Evolutionary conservation across 192 early-diverging fungal genomes (phyloP).

Genomic region (Geranomyces variabilis): DNA sequence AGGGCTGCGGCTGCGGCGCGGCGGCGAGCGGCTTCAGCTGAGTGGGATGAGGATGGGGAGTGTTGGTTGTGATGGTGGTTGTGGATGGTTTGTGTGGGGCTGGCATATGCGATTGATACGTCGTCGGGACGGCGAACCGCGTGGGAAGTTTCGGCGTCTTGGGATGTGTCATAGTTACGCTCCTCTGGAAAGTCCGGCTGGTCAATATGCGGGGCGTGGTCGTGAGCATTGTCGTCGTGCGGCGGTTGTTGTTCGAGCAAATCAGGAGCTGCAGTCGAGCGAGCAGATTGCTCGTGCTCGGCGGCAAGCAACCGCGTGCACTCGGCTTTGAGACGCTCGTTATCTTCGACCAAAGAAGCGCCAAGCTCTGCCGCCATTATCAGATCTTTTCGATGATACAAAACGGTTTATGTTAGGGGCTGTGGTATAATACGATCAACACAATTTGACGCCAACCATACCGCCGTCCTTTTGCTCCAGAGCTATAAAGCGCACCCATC

Average conservation of each 20-base stretch:
- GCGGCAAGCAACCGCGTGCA: neutral
- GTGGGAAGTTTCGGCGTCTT: no score
- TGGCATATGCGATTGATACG: neutral
- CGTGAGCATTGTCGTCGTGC: neutral
- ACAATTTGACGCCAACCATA: no score
- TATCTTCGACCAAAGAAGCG: constrained; percentile 9
- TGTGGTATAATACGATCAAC: no score
- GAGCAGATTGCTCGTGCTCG: neutral
- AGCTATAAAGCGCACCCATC: neutral
- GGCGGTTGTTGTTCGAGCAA: neutral
- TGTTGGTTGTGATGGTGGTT: neutral
- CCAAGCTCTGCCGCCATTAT: constrained; percentile 32
- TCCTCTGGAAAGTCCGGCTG: no score
- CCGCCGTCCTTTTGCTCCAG: neutral
- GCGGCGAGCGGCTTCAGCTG: constrained; percentile 11
- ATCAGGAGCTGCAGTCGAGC: neutral
- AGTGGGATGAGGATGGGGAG: neutral
- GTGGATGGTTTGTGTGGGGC: constrained; percentile 1
- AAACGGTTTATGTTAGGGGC: no score
- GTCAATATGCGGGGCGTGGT: no score
- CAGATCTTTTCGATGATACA: constrained; percentile 7
- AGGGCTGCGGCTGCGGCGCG: constrained; percentile 1
- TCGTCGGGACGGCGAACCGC: no score
- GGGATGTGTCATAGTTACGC: no score
- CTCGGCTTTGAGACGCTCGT: constrained; percentile 21